Evolutionary conservation across 208 protist genomes (phyloP).

Genomic region (Spongospora subterranea): DNA sequence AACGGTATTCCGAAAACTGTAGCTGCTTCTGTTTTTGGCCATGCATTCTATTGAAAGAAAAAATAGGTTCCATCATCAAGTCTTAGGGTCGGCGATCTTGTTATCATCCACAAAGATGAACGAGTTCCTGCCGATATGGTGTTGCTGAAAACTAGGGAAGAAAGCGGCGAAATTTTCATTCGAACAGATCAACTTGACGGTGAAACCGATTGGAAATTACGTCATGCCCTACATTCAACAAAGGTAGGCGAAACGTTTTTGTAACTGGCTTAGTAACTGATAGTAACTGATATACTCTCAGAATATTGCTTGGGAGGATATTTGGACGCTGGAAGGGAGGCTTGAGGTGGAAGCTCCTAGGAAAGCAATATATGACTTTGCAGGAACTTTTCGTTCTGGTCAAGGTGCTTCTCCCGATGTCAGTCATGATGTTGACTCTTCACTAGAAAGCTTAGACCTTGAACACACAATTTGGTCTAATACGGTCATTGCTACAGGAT

Average conservation of each 20-base stretch:
- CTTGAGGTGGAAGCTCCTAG: constrained; percentile 61
- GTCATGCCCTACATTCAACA: constrained; percentile 69
- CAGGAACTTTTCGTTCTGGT: constrained; percentile 48
- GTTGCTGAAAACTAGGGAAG: constrained; percentile 91
- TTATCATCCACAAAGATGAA: constrained; percentile 87
- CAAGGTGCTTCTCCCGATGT: background rate
- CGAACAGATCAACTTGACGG: constrained; percentile 98
- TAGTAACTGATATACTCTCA: background rate
- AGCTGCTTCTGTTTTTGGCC: constrained; percentile 11
- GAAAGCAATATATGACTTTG: constrained; percentile 94
- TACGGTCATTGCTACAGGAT: constrained; percentile 91
- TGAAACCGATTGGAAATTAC: constrained; percentile 98
- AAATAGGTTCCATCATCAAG: constrained; percentile 35
- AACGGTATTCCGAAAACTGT: constrained; percentile 31
- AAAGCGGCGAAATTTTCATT: constrained; percentile 91
- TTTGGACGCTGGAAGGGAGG: background rate
- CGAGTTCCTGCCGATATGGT: constrained; percentile 94
- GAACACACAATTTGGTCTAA: constrained; percentile 97
- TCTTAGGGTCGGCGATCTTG: constrained; percentile 91
- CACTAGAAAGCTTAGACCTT: constrained; percentile 73
- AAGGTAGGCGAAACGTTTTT: constrained; percentile 23
- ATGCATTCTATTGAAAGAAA: constrained; percentile 60
- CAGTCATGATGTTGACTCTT: background rate
- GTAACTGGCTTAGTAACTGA: background rate
- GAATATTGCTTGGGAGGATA: constrained; percentile 33